Evolutionary conservation across 1,284 basidiomycete genomes (phyloP), one percentile per base, ranked within the genome.

Genomic region (Cryptococcus wingfieldii): DNA sequence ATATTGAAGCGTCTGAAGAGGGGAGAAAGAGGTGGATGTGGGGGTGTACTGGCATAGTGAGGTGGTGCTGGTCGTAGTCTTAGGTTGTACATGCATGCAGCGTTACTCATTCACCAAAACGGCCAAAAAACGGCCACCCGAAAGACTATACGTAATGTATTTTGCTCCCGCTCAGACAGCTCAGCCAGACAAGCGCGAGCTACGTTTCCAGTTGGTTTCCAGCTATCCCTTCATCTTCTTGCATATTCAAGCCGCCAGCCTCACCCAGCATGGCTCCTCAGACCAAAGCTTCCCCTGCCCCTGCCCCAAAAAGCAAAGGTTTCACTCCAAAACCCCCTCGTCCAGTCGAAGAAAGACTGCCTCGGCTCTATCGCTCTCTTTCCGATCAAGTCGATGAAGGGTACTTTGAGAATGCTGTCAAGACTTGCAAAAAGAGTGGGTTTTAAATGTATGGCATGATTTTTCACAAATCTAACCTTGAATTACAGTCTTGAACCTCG

Each of bases 351-450:
- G 88, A 89, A 63, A 79, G 83, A 51, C 73, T 88, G 51, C 86
- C 84, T 65, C 83, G 84, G 44, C 79, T 89, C 51, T 91, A 90
- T 75, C 83, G 82, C 51, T 87, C 88, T 49, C 78, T 93, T 19
- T 85, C 84, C 68, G 86, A 88, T 23, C 90, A 92, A 70, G 84
- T 91, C 65, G 88, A 92, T 63, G 88, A 87, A 37, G 87, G 86
- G 3, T 85, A 89, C 76, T 86, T 88, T 70, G 77, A 79, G 55
- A 90, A 88, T 71, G 88, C 89, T 31, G 81, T 90, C 70, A 89
- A 86, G 82, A 91, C 89, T 59, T 91, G 89, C 80, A 87, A 89
- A 77, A 90, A 89, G 79, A 88, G 90, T 89, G 67, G 63, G 84
- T 82, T 55, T 34, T 10, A 3, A 5, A 4, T 12, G 34, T 6